Base-by-base conservation (phyloP, 2,329 filamentous ascomycete genomes). In the Hawksworthiomyces lignivorus region DNA sequence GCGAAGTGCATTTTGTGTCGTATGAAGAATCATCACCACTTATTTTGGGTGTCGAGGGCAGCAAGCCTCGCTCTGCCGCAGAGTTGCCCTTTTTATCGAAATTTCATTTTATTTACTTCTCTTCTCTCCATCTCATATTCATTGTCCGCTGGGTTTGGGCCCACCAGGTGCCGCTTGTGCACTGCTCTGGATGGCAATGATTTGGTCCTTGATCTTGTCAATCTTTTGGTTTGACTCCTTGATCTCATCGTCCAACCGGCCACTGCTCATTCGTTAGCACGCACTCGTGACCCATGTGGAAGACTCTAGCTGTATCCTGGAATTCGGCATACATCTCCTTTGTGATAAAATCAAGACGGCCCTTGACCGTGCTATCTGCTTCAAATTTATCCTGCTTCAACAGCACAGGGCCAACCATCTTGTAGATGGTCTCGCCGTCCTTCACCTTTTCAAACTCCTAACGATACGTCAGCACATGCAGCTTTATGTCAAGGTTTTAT, bases 341-440 rank as follows among this genome's bases (percentile, higher is more conserved):
- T 51, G 82, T 76, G 51, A 98, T 98, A 57, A 90, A 97, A 51
- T 95, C 88, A 38, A 98, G 63, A 19, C 92, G 80, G 17, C 87
- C 87, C 53, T 94, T 87, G 15, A 98, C 92, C 0, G 88, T 89
- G 70, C 86, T 84, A 50, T 88, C 80, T 0, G 92, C 92, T 61
- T 98, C 92, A 2, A 78, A 68, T 62, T 86, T 89, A 44, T 97
- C 92, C 63, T 98, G 92, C 72, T 97, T 96, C 56, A 98, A 64
- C 28, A 98, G 68, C 7, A 97, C 86, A 0, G 92, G 92, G 0
- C 92, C 92, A 35, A 95, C 80, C 31, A 96, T 78, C 66, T 97
- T 98, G 77, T 94, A 98, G 62, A 98, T 94, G 50, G 80, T 87
- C 56, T 94, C 84, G 53, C 83, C 84, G 28, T 89, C 82, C 54